Base-by-base conservation (phyloP, 1,284 basidiomycete species). In the Fomitopsis betulina region DNA sequence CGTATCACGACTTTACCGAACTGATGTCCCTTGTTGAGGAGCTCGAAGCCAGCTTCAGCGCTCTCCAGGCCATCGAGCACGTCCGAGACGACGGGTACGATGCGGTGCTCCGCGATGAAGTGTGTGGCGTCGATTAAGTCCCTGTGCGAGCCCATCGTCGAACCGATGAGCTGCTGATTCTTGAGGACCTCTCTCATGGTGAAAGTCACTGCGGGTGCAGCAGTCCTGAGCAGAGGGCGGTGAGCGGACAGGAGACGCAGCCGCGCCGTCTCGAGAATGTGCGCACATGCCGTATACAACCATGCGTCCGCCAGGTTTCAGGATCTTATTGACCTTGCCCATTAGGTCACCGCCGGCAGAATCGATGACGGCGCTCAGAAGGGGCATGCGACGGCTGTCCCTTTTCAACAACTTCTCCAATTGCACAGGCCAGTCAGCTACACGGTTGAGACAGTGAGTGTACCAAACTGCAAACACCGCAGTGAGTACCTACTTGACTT, bases 171-270 rank as follows among this genome's bases (percentile, higher is more conserved):
- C 58, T 87, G 83, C 53, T 90, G 83, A 65, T 93, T 91, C 64
- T 81, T 84, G 58, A 94, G 70, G n/a, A 94, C 89, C 63, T 91
- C 85, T 17, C 82, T 80, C 89, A 95, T 94, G 10, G 86, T 89
- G 65, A 94, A 81, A 15, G 78, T 78, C 50, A 91, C 81, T 65
- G 76, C 77, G 12, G 82, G 82, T 30, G 72, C 75, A 19, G 84
- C 85, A 47, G 90, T 92, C 87, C 89, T 92, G 58, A 54, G 30
- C 15, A 40, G 27, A 6, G 39, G 32, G 2, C 25, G 33, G 7
- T 50, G 25, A 33, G n/a, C 6, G 33, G 5, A 17, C 9, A 27
- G n/a, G 23, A 2, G 10, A 8, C 12, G 8, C 25, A n/a, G 5
- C 27, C 8, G 27, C 5, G 27, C 8, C 25, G 42, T 2, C 23